Conservation (phyloP, 1,139 yeast genomes). For the Saccharomyces hybrid region DNA sequence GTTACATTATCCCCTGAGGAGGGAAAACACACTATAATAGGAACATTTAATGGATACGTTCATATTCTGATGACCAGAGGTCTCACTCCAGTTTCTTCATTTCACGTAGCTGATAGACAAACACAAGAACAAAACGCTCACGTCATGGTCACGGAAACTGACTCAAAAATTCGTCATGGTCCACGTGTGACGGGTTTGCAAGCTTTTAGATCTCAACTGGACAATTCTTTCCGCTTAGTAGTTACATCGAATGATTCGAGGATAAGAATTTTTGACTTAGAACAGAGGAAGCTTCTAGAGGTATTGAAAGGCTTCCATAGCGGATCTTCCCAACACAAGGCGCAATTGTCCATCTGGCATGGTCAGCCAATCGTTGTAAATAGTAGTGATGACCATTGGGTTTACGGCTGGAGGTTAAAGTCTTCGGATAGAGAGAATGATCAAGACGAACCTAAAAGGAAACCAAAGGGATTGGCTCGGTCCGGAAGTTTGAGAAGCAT, state of each 20-base stretch:
- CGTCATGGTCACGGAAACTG: conserved; percentile 5
- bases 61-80: conserved; percentile 59
- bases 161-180: conserved; percentile 25
- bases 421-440: conserved; percentile 8
- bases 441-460: conserved; percentile 1
- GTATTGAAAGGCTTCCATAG: conserved; percentile 70
- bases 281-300: conserved; percentile 51
- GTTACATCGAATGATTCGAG: conserved; percentile 78
- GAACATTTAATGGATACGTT: conserved; percentile 74
- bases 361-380: conserved; percentile 30
- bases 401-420: conserved; percentile 29
- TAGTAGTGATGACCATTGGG: conserved; percentile 41
- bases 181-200: conserved; percentile 50
- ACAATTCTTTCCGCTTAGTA: conserved; percentile 33
- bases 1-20: conserved; percentile 25
- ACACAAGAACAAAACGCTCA: conserved; percentile 13
- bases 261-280: conserved; percentile 54
- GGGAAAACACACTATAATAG: conserved; percentile 59
- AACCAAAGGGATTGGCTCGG: conserved; percentile 30
- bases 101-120: conserved; percentile 42
- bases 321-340: conserved; percentile 62
- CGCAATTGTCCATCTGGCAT: conserved; percentile 30
- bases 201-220: conserved; percentile 25
- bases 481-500: conserved; percentile 68
- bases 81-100: conserved; percentile 44